Base-by-base conservation (phyloP, 176 grass and related monocot genomes). In the Saccharum spontaneum region DNA sequence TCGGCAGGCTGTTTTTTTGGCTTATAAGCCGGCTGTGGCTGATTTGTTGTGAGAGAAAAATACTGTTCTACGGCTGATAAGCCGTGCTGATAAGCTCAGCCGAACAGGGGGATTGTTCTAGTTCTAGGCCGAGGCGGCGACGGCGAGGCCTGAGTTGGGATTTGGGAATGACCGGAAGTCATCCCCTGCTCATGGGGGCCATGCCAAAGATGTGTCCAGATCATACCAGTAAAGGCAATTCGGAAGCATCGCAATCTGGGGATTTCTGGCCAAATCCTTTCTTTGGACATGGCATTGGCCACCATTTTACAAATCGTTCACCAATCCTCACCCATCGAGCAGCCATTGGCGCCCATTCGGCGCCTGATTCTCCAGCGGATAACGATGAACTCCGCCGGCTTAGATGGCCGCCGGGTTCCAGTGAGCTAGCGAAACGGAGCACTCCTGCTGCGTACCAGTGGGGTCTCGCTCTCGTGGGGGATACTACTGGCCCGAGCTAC, bases 181-280 rank as follows among this genome's bases (percentile, higher is more conserved):
- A 11, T 69, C 9, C 8, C 67, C 5, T 62, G 18, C 4, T n/a
- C 55, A 33, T 18, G 75, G 75, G 54, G 54, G 69, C 18, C 69
- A 60, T 75, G 48, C 69, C 39, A 43, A 86, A 86, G 54, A 65
- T 43, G 64, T 3, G 65, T 33, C 63, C 38, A 65, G 46, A 76
- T 76, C 61, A 76, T 20, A 55, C 38, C 31, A 62, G 71, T 37
- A 76, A 13, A 69, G 52, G 57, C 71, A 7, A 20, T 34, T 40
- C 18, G 48, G 44, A 52, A 81, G 63, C 77, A 67, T 63, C 81
- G 28, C 78, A 15, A 10, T 17, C 10, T 22, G 52, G 65, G 11
- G 39, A 52, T 76, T 69, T 76, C 62, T 30, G 38, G 61, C 38
- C 52, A 79, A 43, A 1, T 65, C 66, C 54, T 41, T 54, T 78